Evolutionary conservation across 805 yeast species (phyloP), one percentile per base, ranked within the genome.

Genomic region (Starmerella roubikii): DNA sequence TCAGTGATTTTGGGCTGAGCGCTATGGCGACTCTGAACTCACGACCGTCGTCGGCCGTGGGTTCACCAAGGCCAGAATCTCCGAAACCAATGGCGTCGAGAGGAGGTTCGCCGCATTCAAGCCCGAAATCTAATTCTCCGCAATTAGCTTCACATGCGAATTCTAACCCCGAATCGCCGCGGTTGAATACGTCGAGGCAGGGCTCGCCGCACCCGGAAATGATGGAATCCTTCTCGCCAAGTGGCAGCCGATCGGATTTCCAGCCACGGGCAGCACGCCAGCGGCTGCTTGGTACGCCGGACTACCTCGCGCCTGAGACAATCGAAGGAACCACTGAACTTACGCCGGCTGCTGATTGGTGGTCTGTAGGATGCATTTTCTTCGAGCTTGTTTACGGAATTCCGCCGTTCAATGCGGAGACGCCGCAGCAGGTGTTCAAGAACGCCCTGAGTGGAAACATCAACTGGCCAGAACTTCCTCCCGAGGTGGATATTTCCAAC

Each of bases 321-420:
- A 84, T 91, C 45, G 65, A 70, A 30, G 97, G 96, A 29, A 66
- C 69, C 1, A 78, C 81, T 0, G 95, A 88, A 55, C 41, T 46
- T 12, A 81, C 76, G 44, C 85, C 75, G 46, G 71, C 76, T 46
- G 76, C 88, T n/a, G 96, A 86, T 61, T 86, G 98, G 98, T 91
- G 99, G 99, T 83, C 97, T 2, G 72, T 88, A 25, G 99, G 99
- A 0, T 88, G 97, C 58, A 84, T 91, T 11, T 60, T 88, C 40
- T 91, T 88, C 64, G 99, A 91, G 59, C 78, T 91, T 54, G 54
- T 84, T 30, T 81, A 78, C 56, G 98, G 98, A 0, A 81, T 74
- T 55, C 95, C 99, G 1, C 99, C 99, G 2, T 91, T 91, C 58
- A 91, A 82, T 56, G 93, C 80, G 1, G 64, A 65, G 4, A 68